Base-by-base conservation (phyloP, 2,329 filamentous ascomycete genomes). In the Xylariaceae sp. region DNA sequence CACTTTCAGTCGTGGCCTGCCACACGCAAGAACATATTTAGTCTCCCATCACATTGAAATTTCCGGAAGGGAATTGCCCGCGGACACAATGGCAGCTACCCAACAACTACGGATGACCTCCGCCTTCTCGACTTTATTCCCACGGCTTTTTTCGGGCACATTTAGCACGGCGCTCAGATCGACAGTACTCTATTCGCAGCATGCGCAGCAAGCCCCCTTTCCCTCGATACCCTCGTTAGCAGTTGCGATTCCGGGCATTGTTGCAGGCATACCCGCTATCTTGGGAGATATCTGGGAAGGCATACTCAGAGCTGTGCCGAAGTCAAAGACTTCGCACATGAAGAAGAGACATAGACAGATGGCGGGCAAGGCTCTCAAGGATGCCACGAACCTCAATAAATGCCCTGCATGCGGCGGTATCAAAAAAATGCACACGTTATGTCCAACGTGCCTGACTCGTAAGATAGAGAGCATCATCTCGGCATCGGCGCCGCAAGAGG, bases 291-390 rank as follows among this genome's bases (percentile, higher is more conserved):
- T 98, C 57, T 97, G 91, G 91, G 91, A 96, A 54, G 89, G 87
- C 4, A 79, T 98, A 34, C 74, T 98, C 53, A 83, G 83, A 52
- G 93, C 93, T 1, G 93, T 97, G 13, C 93, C 93, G 4, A 98
- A 98, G 78, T 97, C 95, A 73, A 98, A 97, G 79, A 94, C 89
- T 26, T 96, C 91, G 32, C 89, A 98, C 66, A 88, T 88, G 73
- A 95, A 93, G 73, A 95, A 89, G 76, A 79, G 93, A 55, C 84
- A 89, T 61, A 81, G 94, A 57, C 89, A 95, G 62, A 86, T 97
- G 83, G 91, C 90, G 18, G 93, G 93, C 59, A 98, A 98, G 71
- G 91, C 83, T 34, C 67, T 98, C 55, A 87, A 95, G 69, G 93
- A 98, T 62, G 82, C 95, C 43, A 93, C 85, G 49, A 79, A 80